Percentiles rank a stretch among this genome's conserved stretches.
phyloP scores from a whole-genome alignment of 129 eudicot species.

The Flaveria trinervia region DNA sequence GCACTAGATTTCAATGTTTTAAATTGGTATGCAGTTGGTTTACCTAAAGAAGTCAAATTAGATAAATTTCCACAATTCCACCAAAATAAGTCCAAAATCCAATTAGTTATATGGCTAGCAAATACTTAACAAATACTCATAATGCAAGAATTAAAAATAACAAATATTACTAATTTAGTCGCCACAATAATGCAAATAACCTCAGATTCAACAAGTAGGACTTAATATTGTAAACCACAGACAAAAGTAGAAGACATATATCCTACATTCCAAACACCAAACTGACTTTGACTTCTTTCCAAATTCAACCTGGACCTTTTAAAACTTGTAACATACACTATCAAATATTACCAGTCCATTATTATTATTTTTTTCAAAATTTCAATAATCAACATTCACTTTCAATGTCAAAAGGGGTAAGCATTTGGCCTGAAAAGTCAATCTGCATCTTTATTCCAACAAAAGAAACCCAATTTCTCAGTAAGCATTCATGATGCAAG shows the following conservation, averaged over 20 bases:
- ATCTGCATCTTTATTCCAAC: constrained; percentile 20
- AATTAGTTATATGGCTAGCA: constrained; percentile 15
- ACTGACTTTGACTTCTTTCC: not conserved
- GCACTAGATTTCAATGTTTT: not conserved
- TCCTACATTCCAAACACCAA: constrained; percentile 21
- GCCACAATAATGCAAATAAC: constrained; percentile 12
- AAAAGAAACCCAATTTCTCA: constrained; percentile 12
- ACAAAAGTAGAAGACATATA: not conserved
- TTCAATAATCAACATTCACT: not conserved
- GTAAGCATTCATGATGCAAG: not conserved
- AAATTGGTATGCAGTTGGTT: not conserved
- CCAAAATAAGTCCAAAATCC: constrained; percentile 23
- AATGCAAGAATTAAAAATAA: constrained; percentile 6
- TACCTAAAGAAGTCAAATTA: constrained; percentile 20
- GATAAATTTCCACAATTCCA: constrained; percentile 16
- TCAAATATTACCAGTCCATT: not conserved
- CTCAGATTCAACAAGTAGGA: constrained; percentile 5
- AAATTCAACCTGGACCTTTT: constrained; percentile 18
- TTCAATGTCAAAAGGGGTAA: constrained; percentile 1
- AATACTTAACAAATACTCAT: not conserved
- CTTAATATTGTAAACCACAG: not conserved
- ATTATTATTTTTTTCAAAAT: too few relatives aligned
- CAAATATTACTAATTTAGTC: not conserved
- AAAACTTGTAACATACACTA: not conserved
- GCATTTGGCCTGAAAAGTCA: constrained; percentile 41